Evolutionary conservation across 179 eudicot species (phyloP).

Genomic region (Silene vulgaris): DNA sequence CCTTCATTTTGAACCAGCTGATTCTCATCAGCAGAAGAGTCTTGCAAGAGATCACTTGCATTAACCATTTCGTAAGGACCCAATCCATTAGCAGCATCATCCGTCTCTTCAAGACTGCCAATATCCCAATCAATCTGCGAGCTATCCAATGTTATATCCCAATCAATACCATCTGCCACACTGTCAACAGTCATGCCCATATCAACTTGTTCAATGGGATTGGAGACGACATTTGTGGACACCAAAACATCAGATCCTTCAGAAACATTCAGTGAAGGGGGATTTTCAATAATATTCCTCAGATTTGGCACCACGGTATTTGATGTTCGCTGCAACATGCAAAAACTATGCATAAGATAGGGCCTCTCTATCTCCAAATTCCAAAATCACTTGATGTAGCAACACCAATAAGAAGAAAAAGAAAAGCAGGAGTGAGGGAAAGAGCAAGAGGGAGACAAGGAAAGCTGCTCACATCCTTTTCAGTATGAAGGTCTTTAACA

Average conservation of each 20-base stretch:
- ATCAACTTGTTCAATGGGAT: conserved; percentile 33
- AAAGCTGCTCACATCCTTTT: conserved; percentile 59
- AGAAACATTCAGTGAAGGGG: conserved; percentile 51
- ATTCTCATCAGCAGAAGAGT: conserved; percentile 36
- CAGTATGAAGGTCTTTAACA: conserved; percentile 73
- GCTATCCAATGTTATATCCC: conserved; percentile 90
- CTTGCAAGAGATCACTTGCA: conserved; percentile 66
- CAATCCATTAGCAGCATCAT: conserved; percentile 68
- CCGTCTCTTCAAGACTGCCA: conserved; percentile 66
- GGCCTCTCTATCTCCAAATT: conserved; percentile 14
- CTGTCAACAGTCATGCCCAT: conserved; percentile 32
- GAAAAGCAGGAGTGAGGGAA: no score
- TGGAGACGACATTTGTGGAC: conserved; percentile 30
- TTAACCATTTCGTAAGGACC: conserved; percentile 92
- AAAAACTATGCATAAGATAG: background rate
- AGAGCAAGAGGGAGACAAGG: background rate
- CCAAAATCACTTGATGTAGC: background rate
- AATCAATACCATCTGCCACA: conserved; percentile 62
- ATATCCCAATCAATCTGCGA: conserved; percentile 98
- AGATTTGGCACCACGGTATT: conserved; percentile 46
- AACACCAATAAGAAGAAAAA: background rate
- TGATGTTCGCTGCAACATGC: conserved; percentile 39
- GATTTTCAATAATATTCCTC: conserved; percentile 52
- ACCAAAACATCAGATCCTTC: conserved; percentile 47
- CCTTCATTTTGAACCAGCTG: conserved; percentile 39